These are phyloP conservation scores for Pichia cactophila DNA, from an alignment of 1,139 yeast species.

Conservation along the genomic window DNA sequence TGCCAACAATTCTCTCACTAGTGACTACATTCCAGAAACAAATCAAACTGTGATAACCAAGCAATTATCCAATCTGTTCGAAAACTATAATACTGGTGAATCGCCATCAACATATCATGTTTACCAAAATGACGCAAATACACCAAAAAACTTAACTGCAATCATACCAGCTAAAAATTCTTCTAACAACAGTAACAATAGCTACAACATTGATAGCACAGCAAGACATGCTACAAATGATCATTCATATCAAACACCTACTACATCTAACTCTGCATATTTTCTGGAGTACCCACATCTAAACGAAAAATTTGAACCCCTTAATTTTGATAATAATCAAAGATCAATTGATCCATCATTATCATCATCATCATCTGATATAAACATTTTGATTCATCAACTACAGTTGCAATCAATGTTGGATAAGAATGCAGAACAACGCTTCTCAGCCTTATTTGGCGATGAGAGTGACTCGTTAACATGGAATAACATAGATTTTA, in stretches of 20 bases:
- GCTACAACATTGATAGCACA: background rate
- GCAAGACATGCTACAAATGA: background rate
- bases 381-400: slow-evolving; percentile 8
- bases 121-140: background rate
- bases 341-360: background rate
- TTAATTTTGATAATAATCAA: background rate
- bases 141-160: background rate
- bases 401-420: slow-evolving; percentile 11
- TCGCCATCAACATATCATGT: background rate
- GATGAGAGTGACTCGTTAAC: background rate
- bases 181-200: background rate
- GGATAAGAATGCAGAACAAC: slow-evolving; percentile 5
- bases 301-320: background rate
- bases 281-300: background rate
- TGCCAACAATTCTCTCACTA: background rate
- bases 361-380: background rate
- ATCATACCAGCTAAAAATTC: background rate
- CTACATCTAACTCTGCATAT: background rate
- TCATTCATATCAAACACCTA: background rate
- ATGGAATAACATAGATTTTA: background rate
- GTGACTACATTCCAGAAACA: background rate
- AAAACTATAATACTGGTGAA: background rate
- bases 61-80: background rate
- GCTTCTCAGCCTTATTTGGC: background rate
- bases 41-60: background rate